Percentiles rank a stretch among this genome's conserved stretches.
Evolutionary conservation across 1,139 yeast genomes (phyloP).

Genomic region (Pichia sp.): DNA sequence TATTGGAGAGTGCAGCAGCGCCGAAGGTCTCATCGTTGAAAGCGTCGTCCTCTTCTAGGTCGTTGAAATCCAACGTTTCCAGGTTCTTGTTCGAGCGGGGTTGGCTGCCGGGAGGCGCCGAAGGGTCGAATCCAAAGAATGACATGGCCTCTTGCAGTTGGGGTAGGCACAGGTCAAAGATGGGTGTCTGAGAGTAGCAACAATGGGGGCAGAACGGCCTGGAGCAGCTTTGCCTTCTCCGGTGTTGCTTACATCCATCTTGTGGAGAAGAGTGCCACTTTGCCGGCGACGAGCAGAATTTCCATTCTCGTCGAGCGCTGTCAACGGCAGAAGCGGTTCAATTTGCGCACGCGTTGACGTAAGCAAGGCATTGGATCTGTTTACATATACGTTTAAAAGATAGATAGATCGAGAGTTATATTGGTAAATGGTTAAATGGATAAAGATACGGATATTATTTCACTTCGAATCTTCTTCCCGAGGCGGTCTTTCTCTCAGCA

Average conservation of each 20-base stretch:
- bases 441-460: constrained; percentile 13
- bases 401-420: not conserved
- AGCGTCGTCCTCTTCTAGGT: constrained; percentile 74
- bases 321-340: not conserved
- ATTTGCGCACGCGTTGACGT: not conserved
- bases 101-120: constrained; percentile 29
- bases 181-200: no score
- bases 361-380: not conserved
- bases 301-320: not conserved
- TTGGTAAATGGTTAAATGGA: not conserved
- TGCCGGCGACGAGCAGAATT: not conserved
- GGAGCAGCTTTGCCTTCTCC: no score
- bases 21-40: constrained; percentile 90
- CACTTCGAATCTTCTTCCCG: constrained; percentile 69
- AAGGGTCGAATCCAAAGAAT: constrained; percentile 53
- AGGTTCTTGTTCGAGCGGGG: constrained; percentile 9
- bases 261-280: no score
- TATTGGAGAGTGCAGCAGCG: constrained; percentile 39
- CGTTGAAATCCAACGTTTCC: constrained; percentile 66
- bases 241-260: no score
- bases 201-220: no score
- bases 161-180: no score
- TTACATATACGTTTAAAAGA: not conserved
- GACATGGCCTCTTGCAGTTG: constrained; percentile 39
- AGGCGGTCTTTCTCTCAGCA: constrained; percentile 73